phyloP scores from a whole-genome alignment of 139 green algal species.

The Micractinium conductrix region DNA sequence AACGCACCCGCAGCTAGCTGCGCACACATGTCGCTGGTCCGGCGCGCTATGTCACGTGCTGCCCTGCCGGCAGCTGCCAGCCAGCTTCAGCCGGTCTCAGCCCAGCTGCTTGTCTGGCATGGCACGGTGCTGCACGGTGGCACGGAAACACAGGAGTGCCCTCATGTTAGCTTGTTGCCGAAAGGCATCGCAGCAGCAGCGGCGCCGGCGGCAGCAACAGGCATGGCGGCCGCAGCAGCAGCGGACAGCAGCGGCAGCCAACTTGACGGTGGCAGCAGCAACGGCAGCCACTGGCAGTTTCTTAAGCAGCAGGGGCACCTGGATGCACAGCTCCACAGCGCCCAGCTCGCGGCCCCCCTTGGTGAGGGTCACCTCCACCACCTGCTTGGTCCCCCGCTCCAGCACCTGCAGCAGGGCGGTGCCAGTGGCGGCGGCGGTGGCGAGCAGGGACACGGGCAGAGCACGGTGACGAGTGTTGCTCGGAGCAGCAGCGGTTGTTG shows the following conservation, averaged over 20 bases:
- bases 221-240: too few species aligned
- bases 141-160: too few species aligned
- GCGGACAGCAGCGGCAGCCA: too few species aligned
- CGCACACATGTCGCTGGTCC: background rate
- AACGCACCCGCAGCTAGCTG: background rate
- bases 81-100: background rate
- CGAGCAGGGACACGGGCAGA: too few species aligned
- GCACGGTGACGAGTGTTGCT: too few species aligned
- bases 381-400: constrained; percentile 15
- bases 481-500: too few species aligned
- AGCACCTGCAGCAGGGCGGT: background rate
- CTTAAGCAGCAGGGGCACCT: too few species aligned
- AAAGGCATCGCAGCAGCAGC: too few species aligned
- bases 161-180: too few species aligned
- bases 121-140: background rate
- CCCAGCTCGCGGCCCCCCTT: background rate
- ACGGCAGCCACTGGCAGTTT: too few species aligned
- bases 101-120: constrained; percentile 7
- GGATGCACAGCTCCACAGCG: constrained; percentile 23
- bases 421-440: background rate
- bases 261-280: too few species aligned
- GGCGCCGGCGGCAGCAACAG: too few species aligned
- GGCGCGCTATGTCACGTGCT: background rate
- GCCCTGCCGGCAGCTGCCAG: background rate
- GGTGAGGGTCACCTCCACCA: constrained; percentile 25